These are phyloP conservation scores for Fusarium sp. DNA, from an alignment of 2,329 filamentous ascomycete species.

Conservation along the genomic window DNA sequence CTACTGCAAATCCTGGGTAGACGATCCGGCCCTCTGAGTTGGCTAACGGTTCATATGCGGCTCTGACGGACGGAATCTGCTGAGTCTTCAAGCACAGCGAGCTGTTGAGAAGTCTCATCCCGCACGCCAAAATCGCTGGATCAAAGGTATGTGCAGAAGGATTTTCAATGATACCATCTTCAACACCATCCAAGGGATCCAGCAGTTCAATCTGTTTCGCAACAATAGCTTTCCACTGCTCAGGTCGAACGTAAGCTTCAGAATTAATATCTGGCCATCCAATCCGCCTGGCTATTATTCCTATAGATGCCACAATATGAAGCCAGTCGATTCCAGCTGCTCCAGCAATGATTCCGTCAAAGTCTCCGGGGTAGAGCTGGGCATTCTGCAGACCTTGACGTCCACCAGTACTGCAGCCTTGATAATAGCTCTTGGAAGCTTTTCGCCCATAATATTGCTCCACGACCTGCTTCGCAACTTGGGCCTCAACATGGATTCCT, in stretches of 20 bases:
- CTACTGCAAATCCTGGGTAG: not conserved
- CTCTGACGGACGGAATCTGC: not conserved
- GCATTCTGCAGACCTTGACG: conserved; percentile 9
- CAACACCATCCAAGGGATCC: conserved; percentile 5
- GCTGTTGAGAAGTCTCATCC: not conserved
- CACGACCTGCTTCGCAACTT: not conserved
- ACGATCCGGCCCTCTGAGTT: not conserved
- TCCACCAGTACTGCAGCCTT: conserved; percentile 8
- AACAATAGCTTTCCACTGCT: conserved; percentile 7
- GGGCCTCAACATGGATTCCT: not conserved
- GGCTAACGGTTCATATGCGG: conserved; percentile 6
- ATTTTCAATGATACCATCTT: conserved; percentile 9
- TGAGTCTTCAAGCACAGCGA: not conserved
- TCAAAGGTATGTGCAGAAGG: not conserved
- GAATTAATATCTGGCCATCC: not conserved
- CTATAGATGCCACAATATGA: conserved; percentile 12
- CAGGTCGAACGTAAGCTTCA: not conserved
- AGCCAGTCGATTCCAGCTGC: conserved; percentile 9
- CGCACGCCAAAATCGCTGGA: not conserved
- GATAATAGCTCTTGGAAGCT: not conserved
- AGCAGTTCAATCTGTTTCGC: conserved; percentile 7
- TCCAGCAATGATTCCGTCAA: conserved; percentile 10
- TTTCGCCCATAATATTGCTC: conserved; percentile 1
- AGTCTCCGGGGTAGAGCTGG: conserved; percentile 5
- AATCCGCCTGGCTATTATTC: not conserved